phyloP scores from a whole-genome alignment of 176 grass and related monocot species.

The Themeda triandra region DNA sequence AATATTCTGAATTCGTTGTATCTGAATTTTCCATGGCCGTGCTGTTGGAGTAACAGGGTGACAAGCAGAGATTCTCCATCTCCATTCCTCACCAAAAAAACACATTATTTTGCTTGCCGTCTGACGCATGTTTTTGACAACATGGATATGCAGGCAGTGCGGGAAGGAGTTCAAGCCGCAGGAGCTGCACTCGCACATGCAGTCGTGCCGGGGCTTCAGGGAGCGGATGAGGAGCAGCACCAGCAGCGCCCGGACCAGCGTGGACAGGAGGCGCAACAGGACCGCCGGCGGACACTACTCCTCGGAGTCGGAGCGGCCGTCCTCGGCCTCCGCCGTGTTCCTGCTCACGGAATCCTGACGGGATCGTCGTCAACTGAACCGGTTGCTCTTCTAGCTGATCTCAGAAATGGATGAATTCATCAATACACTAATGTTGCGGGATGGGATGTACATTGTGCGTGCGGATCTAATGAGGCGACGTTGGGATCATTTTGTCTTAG shows the following conservation, averaged over 20 bases:
- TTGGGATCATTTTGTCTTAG: background rate
- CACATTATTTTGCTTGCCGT: too few relatives aligned
- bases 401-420: too few relatives aligned
- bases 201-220: constrained; percentile 57
- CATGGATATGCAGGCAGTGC: constrained; percentile 41
- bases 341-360: constrained; percentile 27
- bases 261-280: background rate
- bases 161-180: constrained; percentile 64
- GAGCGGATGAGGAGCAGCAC: constrained; percentile 30
- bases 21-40: background rate
- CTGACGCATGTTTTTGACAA: background rate
- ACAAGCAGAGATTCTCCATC: background rate
- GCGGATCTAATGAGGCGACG: background rate
- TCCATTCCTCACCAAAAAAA: too few relatives aligned
- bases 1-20: background rate
- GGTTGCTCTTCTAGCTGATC: background rate
- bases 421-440: background rate
- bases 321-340: background rate
- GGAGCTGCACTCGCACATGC: constrained; percentile 64
- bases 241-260: background rate
- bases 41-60: background rate
- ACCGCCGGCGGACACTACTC: background rate
- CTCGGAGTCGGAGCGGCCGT: background rate
- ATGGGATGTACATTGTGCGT: background rate
- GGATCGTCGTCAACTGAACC: background rate